Conservation (phyloP, 116 monocot genomes). For the Zostera marina region DNA sequence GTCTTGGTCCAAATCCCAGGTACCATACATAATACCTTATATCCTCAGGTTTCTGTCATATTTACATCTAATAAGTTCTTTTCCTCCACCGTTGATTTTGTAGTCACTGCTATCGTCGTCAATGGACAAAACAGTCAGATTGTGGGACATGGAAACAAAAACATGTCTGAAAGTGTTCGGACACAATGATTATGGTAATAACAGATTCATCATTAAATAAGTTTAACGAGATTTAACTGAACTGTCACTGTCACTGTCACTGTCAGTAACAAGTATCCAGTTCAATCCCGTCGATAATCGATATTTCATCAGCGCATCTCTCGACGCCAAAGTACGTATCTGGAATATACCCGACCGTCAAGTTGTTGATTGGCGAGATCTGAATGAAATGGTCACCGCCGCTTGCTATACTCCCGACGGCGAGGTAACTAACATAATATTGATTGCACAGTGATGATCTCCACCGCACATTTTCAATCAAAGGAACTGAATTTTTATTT, state of each 20-base stretch:
- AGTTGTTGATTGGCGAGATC: constrained; percentile 83
- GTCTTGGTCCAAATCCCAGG: constrained; percentile 89
- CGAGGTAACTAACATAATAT: constrained; percentile 24
- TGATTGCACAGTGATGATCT: no score
- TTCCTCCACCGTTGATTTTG: not conserved
- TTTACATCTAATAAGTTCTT: no score
- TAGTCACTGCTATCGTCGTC: constrained; percentile 80
- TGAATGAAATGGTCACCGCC: constrained; percentile 96
- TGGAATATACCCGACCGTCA: constrained; percentile 85
- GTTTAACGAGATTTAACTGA: no score
- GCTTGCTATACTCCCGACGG: constrained; percentile 86
- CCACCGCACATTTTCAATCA: no score
- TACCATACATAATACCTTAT: constrained; percentile 11
- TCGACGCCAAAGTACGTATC: constrained; percentile 84
- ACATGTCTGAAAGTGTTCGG: constrained; percentile 75
- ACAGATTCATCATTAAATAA: no score
- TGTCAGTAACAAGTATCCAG: constrained; percentile 96
- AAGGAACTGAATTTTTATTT: no score
- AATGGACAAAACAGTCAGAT: constrained; percentile 94
- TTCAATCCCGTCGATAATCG: constrained; percentile 87
- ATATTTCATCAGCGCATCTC: constrained; percentile 95
- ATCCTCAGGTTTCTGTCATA: no score
- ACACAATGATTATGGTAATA: constrained; percentile 88
- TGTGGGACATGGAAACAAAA: constrained; percentile 76
- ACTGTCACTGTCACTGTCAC: no score